These are phyloP conservation scores for Hanseniaspora uvarum DNA, from an alignment of 1,139 yeast species.

Conservation along the genomic window DNA sequence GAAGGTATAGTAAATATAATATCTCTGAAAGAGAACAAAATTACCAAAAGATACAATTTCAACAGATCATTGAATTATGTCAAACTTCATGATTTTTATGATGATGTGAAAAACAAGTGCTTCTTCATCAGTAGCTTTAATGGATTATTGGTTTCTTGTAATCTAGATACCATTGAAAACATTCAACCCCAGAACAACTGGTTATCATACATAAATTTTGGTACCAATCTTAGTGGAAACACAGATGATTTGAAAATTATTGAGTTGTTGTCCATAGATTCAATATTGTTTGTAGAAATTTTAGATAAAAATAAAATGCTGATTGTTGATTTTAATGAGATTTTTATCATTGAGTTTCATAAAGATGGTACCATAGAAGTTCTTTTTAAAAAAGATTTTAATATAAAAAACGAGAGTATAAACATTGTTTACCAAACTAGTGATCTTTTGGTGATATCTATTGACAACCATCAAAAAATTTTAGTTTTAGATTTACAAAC, in stretches of 20 bases:
- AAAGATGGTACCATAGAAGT: neutral
- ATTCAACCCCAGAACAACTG: neutral
- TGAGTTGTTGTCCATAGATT: slow-evolving; percentile 5
- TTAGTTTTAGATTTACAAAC: neutral
- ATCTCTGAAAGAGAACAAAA: neutral
- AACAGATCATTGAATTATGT: slow-evolving; percentile 14
- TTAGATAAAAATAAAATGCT: neutral
- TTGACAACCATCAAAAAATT: neutral
- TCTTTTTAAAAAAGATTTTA: neutral
- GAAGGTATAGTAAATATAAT: slow-evolving; percentile 13
- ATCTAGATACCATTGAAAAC: slow-evolving; percentile 3
- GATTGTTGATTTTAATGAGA: slow-evolving; percentile 5
- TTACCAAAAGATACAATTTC: slow-evolving; percentile 7
- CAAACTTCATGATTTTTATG: slow-evolving; percentile 1
- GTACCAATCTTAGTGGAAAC: neutral
- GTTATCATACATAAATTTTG: slow-evolving; percentile 11
- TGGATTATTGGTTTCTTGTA: slow-evolving; percentile 7
- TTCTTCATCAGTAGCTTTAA: slow-evolving; percentile 14
- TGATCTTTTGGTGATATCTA: neutral
- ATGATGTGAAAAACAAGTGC: slow-evolving; percentile 7
- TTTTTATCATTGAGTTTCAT: neutral
- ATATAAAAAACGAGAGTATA: neutral
- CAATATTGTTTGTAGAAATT: slow-evolving; percentile 1
- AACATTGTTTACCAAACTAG: neutral
- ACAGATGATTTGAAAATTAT: slow-evolving; percentile 10